A percentile compares a stretch with the other conserved stretches of the same genome.
These are phyloP conservation scores for Paramecium sexaurelia DNA, from an alignment of 73 alveolate genomes.

Conservation along the genomic window DNA sequence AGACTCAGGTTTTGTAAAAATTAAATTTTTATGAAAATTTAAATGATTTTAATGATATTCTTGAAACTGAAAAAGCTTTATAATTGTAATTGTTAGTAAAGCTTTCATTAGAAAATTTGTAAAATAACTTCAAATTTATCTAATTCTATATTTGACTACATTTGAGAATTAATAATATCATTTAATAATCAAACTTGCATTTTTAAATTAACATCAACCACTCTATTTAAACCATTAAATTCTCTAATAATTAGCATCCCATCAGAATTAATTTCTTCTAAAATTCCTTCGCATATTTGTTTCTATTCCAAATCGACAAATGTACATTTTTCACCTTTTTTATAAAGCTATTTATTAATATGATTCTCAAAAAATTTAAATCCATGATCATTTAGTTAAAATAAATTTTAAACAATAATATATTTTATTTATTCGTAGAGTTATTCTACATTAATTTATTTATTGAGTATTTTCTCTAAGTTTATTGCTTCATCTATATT, in stretches of 20 bases:
- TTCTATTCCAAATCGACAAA: neutral
- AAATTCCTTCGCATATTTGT: neutral
- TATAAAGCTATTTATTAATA: neutral
- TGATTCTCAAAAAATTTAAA: neutral
- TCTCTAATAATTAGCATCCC: conserved; percentile 19
- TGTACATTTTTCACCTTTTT: neutral
- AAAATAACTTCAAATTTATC: no score
- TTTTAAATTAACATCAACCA: neutral
- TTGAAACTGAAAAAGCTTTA: no score
- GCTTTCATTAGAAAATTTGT: no score
- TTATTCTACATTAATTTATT: neutral
- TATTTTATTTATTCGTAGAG: neutral
- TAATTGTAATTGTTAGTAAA: no score
- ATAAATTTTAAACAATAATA: neutral
- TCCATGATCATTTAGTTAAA: neutral
- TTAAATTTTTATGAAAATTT: no score
- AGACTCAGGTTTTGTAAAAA: no score
- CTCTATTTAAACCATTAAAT: conserved; percentile 17
- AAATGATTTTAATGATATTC: no score
- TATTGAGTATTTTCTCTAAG: neutral
- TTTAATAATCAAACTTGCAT: neutral
- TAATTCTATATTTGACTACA: no score
- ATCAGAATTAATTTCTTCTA: neutral
- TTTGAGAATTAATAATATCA: neutral
- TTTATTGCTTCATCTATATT: neutral